Percentiles rank a stretch among this genome's conserved stretches.
phyloP scores from a whole-genome alignment of 2,329 filamentous ascomycete genomes.

The Blastomyces parvus region DNA sequence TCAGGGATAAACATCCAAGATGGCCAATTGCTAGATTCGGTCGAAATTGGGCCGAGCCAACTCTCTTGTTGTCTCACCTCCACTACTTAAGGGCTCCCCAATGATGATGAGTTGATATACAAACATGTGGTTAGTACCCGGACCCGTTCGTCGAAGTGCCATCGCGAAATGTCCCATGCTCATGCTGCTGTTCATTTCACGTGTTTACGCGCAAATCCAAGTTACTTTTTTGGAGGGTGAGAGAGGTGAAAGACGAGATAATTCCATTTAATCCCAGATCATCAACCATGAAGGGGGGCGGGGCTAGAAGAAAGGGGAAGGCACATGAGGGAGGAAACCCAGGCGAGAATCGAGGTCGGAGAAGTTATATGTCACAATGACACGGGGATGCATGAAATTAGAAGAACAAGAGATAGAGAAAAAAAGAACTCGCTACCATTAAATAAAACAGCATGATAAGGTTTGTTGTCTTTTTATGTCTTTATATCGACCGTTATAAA shows the following conservation, averaged over 20 bases:
- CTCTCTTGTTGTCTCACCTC: no score
- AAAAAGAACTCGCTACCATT: conserved; percentile 8
- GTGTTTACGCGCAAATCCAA: background rate
- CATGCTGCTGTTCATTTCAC: background rate
- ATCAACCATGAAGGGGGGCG: background rate
- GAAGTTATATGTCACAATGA: background rate
- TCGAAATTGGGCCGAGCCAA: no score
- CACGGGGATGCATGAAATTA: conserved; percentile 1
- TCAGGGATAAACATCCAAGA: no score
- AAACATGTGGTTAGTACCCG: background rate
- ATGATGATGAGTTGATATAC: no score
- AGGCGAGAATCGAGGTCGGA: background rate
- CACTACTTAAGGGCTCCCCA: no score
- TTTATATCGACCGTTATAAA: background rate
- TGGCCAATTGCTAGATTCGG: no score
- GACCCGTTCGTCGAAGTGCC: background rate
- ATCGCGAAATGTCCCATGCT: background rate
- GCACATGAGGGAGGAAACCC: background rate
- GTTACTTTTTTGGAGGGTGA: background rate
- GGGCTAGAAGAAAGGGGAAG: background rate
- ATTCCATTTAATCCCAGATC: conserved; percentile 5
- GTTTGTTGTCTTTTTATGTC: background rate
- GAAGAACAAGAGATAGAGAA: background rate
- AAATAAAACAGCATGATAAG: conserved; percentile 6
- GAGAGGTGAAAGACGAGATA: background rate